These are phyloP conservation scores for Camelina neglecta DNA, from an alignment of 345 rosid species.

Conservation along the genomic window DNA sequence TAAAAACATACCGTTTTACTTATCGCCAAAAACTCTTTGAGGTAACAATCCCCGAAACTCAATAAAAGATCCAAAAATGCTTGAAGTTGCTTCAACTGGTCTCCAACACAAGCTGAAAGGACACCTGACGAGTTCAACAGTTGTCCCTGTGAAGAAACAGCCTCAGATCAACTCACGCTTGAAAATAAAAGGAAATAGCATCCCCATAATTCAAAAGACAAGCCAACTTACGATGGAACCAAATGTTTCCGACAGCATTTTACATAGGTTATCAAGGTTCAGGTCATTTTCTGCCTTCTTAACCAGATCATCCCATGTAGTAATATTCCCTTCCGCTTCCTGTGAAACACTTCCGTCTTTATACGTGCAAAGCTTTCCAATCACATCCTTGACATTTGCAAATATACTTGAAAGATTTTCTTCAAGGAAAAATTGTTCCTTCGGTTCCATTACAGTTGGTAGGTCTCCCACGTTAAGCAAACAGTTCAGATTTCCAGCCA, in stretches of 20 bases:
- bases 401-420: conserved; percentile 48
- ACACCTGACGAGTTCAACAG: conserved; percentile 49
- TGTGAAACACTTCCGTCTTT: conserved; percentile 45
- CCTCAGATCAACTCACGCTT: conserved; percentile 34
- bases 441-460: conserved; percentile 38
- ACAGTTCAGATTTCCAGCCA: conserved; percentile 56
- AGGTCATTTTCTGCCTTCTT: conserved; percentile 54
- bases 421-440: conserved; percentile 47
- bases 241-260: conserved; percentile 55
- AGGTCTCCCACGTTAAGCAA: conserved; percentile 35
- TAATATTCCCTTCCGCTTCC: conserved; percentile 52
- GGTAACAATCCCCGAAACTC: conserved; percentile 62
- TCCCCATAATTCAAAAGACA: conserved; percentile 7
- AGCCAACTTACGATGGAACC: conserved; percentile 59
- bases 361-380: conserved; percentile 53
- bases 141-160: conserved; percentile 60
- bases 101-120: conserved; percentile 51
- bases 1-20: conserved; percentile 63
- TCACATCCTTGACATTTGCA: conserved; percentile 49
- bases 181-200: conserved; percentile 19
- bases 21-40: conserved; percentile 68
- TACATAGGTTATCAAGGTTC: conserved; percentile 54
- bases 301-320: conserved; percentile 71
- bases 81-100: conserved; percentile 57
- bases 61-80: conserved; percentile 57